Base-by-base conservation (phyloP, 768 basidiomycete species). In the Boletus patriciae region DNA sequence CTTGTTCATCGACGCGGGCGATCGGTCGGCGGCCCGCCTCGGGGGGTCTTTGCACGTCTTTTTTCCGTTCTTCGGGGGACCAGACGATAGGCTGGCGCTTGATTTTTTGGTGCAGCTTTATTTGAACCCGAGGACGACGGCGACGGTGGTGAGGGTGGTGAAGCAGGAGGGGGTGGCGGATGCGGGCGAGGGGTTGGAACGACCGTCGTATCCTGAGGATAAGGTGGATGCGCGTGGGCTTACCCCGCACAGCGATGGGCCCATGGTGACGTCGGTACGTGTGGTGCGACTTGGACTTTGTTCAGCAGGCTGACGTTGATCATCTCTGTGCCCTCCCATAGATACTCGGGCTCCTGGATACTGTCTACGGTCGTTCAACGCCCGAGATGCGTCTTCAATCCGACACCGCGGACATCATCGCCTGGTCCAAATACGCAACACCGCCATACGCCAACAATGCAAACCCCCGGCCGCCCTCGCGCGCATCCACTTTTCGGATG, bases 21-120 rank as follows among this genome's bases (percentile, higher is more conserved):
- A 76, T 50, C 63, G 62, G 10, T 50, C 66, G 33, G 61, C 65
- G 0, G 57, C 60, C 42, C 62, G 46, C 21, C 2, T 54, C 27
- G 70, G 70, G 45, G 73, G 73, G 40, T 70, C 64, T 10, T 80
- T 85, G 65, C 90, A 92, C 66, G 62, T 98, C 15, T 90, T 93
- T 73, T 65, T 97, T 13, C 90, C 93, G 0, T 98, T 98, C 81
- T 90, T 93, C 69, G 96, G 96, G 23, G 96, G 96, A 0, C 89
- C 93, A 0, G 96, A 98, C 70, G 95, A 97, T 68, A 80, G 96
- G 3, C 78, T 94, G 18, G 92, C 93, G 0, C 74, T 98, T 36
- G 84, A 89, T 31, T 85, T 98, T 62, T 88, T 91, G 23, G 81
- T 88, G 15, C 94, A 95, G 71, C 75, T 97, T 29, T 95, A 91